phyloP scores from a whole-genome alignment of 768 basidiomycete species.

The Leccinum uliginosum region DNA sequence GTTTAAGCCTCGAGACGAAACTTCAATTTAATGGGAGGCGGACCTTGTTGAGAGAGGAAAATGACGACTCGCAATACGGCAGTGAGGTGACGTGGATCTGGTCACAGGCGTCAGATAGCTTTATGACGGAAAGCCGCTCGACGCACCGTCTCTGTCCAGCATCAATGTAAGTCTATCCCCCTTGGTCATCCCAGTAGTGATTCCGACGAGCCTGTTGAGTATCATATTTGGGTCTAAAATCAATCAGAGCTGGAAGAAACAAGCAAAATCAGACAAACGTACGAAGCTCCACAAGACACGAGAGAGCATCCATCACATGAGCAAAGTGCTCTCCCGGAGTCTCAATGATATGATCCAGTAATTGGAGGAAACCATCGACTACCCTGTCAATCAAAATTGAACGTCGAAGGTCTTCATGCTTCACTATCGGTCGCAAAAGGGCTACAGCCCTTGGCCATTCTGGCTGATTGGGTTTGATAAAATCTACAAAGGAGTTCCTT shows the following conservation, averaged over 20 bases:
- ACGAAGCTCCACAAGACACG: slow-evolving; percentile 10
- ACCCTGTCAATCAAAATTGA: slow-evolving; percentile 6
- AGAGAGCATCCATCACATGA: slow-evolving; percentile 17
- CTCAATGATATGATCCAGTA: slow-evolving; percentile 4
- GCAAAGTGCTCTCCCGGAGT: slow-evolving; percentile 7
- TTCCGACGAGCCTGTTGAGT: neutral
- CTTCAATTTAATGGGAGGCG: neutral
- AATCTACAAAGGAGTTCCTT: neutral
- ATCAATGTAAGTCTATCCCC: slow-evolving; percentile 9
- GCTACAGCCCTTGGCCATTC: slow-evolving; percentile 17
- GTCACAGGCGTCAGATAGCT: neutral
- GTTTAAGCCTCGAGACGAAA: neutral
- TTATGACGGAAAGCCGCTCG: too few species aligned
- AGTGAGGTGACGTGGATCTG: slow-evolving; percentile 10
- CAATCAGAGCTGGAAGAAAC: neutral
- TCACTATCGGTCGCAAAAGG: slow-evolving; percentile 13
- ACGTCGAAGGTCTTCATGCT: slow-evolving; percentile 11
- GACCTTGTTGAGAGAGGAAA: slow-evolving; percentile 6
- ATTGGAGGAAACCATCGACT: slow-evolving; percentile 7
- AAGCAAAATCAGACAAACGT: neutral
- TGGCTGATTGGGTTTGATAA: slow-evolving; percentile 3
- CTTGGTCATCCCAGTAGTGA: neutral
- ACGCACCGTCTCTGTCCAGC: slow-evolving; percentile 6
- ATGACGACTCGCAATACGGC: slow-evolving; percentile 14
- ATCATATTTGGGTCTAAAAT: slow-evolving; percentile 3